A percentile compares a stretch with the other conserved stretches of the same genome.
Evolutionary conservation across 2,329 filamentous ascomycete species (phyloP).

Genomic region (Colletotrichum sp.): DNA sequence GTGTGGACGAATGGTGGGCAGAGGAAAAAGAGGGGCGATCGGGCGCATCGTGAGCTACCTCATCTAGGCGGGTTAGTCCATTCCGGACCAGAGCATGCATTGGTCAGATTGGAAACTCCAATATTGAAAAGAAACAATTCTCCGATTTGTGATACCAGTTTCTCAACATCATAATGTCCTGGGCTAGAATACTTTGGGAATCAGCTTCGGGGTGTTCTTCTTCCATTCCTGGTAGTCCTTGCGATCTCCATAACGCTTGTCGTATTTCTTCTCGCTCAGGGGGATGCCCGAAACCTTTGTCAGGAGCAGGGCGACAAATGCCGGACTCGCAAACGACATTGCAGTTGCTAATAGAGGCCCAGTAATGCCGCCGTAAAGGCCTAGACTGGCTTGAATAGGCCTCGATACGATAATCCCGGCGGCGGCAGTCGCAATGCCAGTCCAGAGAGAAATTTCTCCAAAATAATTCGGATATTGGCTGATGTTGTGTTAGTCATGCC

Average conservation of each 20-base stretch:
- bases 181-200: constrained; percentile 60
- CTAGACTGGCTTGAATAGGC: constrained; percentile 63
- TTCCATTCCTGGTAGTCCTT: constrained; percentile 74
- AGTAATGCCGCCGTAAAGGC: constrained; percentile 49
- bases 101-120: not conserved
- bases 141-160: not conserved
- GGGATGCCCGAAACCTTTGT: constrained; percentile 69
- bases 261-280: constrained; percentile 72
- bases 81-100: not conserved
- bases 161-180: not conserved
- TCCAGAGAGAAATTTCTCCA: constrained; percentile 74
- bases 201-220: constrained; percentile 66
- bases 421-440: constrained; percentile 65
- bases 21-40: not conserved
- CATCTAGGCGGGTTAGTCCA: not conserved
- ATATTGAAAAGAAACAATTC: not conserved
- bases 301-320: constrained; percentile 68
- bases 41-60: not conserved
- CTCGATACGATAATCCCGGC: constrained; percentile 59
- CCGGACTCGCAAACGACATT: constrained; percentile 64
- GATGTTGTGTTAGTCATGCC: not conserved
- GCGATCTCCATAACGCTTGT: constrained; percentile 65
- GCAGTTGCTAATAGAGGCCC: constrained; percentile 34
- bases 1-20: not conserved
- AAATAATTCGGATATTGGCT: constrained; percentile 74